phyloP scores from a whole-genome alignment of 2,329 filamentous ascomycete species.

The Penicillium sp. region DNA sequence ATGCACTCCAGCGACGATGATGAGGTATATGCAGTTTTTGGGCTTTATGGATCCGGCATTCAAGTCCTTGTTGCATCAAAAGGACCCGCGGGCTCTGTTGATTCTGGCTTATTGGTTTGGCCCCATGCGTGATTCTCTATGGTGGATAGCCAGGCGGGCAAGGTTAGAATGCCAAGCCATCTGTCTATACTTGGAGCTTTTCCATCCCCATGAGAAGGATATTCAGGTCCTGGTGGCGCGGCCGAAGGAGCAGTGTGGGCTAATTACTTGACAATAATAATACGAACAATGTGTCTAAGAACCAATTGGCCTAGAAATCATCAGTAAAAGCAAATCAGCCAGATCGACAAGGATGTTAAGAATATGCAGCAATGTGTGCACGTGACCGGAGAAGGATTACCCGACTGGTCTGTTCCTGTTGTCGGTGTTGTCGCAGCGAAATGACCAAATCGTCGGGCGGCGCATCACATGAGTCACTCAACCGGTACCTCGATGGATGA shows the following conservation, averaged over 20 bases:
- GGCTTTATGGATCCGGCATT: constrained; percentile 31
- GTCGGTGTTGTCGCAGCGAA: neutral
- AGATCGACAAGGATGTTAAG: neutral
- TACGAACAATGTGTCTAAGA: neutral
- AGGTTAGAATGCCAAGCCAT: constrained; percentile 55
- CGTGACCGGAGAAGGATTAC: constrained; percentile 18
- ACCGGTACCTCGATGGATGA: too few species aligned
- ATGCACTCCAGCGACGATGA: constrained; percentile 1
- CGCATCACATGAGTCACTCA: neutral
- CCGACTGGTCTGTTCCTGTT: neutral
- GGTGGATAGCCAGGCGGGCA: constrained; percentile 54
- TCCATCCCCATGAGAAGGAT: constrained; percentile 5
- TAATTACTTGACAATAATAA: neutral
- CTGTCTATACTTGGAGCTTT: constrained; percentile 43
- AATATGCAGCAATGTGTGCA: neutral
- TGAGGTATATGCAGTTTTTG: constrained; percentile 11
- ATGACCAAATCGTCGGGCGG: neutral
- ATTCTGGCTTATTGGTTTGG: constrained; percentile 61
- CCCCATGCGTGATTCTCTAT: constrained; percentile 47
- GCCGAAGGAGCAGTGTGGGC: constrained; percentile 6
- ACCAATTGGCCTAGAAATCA: neutral
- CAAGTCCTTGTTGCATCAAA: constrained; percentile 48
- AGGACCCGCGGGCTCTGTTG: constrained; percentile 57
- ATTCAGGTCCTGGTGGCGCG: constrained; percentile 8
- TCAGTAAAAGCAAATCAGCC: neutral